These are phyloP conservation scores for Mycena amicta DNA, from an alignment of 768 basidiomycete genomes.

Conservation along the genomic window DNA sequence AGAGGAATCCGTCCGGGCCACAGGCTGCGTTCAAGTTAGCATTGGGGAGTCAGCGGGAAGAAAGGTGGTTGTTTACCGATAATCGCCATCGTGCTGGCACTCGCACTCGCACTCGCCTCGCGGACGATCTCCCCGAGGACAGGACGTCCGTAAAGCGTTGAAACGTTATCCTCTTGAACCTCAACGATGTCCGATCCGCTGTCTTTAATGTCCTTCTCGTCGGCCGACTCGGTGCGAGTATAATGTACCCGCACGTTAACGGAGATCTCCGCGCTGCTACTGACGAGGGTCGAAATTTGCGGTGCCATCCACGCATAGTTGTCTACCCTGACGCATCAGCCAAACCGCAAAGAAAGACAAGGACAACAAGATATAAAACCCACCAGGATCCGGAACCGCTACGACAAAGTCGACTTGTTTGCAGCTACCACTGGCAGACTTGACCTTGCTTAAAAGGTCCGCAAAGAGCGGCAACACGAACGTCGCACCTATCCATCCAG, in stretches of 20 bases:
- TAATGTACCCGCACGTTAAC: conserved; percentile 13
- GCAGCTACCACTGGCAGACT: conserved; percentile 16
- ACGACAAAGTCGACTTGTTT: conserved; percentile 26
- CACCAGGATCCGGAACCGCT: conserved; percentile 24
- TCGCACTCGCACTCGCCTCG: conserved; percentile 20
- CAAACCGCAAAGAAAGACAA: too few relatives aligned
- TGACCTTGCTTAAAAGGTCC: conserved; percentile 24
- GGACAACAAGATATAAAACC: neutral
- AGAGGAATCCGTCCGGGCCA: conserved; percentile 31
- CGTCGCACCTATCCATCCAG: too few relatives aligned
- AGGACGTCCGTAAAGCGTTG: conserved; percentile 23
- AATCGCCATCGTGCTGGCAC: conserved; percentile 28
- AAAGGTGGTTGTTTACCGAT: conserved; percentile 27
- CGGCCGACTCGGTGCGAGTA: conserved; percentile 7
- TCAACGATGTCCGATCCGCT: neutral
- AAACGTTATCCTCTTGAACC: neutral
- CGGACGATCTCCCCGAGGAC: conserved; percentile 22
- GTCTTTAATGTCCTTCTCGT: conserved; percentile 15
- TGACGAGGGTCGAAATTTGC: conserved; percentile 1
- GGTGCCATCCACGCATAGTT: conserved; percentile 25
- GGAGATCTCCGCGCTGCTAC: neutral
- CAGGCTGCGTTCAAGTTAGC: conserved; percentile 24
- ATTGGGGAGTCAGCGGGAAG: neutral
- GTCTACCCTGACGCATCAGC: conserved; percentile 19
- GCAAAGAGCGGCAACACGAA: conserved; percentile 29